Percentiles rank a stretch among this genome's conserved stretches.
These are phyloP conservation scores for Leccinum imitatum DNA, from an alignment of 768 basidiomycete genomes.

Conservation along the genomic window DNA sequence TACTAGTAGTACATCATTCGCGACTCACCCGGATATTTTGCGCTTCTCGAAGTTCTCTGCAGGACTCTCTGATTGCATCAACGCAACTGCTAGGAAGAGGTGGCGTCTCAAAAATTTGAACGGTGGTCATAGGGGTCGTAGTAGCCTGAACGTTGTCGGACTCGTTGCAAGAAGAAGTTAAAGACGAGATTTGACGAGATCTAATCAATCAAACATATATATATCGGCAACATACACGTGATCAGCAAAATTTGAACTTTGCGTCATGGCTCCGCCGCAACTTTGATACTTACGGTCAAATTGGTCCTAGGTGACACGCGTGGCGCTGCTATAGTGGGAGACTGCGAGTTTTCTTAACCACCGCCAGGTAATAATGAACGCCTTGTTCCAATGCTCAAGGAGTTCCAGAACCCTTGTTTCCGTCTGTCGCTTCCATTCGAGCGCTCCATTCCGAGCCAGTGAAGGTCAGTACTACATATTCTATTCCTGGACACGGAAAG, in stretches of 20 bases:
- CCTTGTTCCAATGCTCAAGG: slow-evolving; percentile 14
- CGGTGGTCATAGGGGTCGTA: slow-evolving; percentile 13
- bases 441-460: slow-evolving; percentile 7
- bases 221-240: neutral
- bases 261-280: neutral
- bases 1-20: neutral
- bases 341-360: neutral
- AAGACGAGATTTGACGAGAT: neutral
- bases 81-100: slow-evolving; percentile 49
- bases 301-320: too few species aligned
- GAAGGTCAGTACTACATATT: slow-evolving; percentile 20
- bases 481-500: neutral
- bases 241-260: neutral
- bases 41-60: slow-evolving; percentile 44
- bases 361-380: slow-evolving; percentile 15
- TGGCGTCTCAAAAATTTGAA: slow-evolving; percentile 30
- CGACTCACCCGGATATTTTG: slow-evolving; percentile 53
- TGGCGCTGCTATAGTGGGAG: neutral
- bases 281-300: too few species aligned
- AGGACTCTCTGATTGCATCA: slow-evolving; percentile 53
- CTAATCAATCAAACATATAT: neutral
- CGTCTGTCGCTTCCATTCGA: slow-evolving; percentile 15
- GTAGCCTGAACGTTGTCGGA: neutral
- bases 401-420: slow-evolving; percentile 3
- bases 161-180: neutral